phyloP scores from a whole-genome alignment of 164 flowering plant genomes.

The Umbilicus rupestris region DNA sequence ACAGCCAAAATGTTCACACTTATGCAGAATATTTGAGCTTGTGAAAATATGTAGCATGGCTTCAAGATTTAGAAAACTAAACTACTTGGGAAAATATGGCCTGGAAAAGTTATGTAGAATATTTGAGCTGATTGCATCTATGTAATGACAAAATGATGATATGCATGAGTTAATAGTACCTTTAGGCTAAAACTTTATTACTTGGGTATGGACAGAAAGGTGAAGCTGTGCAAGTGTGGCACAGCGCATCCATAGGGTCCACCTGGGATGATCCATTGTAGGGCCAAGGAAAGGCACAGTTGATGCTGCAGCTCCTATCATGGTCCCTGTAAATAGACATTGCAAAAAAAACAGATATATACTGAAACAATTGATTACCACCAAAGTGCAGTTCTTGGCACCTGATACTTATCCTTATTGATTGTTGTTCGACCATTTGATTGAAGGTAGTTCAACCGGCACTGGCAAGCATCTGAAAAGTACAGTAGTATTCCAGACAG shows the following conservation, averaged over 20 bases:
- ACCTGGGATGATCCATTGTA: not conserved
- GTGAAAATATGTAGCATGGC: not conserved
- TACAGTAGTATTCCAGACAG: no score
- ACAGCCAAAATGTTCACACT: not conserved
- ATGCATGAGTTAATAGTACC: not conserved
- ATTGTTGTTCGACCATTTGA: not conserved
- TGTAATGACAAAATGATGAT: not conserved
- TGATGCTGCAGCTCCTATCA: not conserved
- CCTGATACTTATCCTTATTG: not conserved
- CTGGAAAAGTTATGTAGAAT: not conserved
- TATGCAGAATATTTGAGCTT: no score
- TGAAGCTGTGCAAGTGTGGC: slow-evolving; percentile 4
- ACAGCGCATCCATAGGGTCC: not conserved
- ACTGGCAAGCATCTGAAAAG: not conserved
- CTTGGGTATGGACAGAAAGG: not conserved
- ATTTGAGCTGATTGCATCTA: not conserved
- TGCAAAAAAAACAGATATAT: not conserved
- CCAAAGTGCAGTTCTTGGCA: not conserved
- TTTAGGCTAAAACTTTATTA: not conserved
- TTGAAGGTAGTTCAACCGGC: not conserved
- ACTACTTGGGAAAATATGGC: not conserved
- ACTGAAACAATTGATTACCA: not conserved
- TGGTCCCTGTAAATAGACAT: not conserved
- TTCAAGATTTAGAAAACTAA: not conserved
- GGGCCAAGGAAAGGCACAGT: not conserved